Evolutionary conservation across 1,139 yeast genomes (phyloP), one percentile per base, ranked within the genome.

Genomic region (Nakaseomyces nivariensis): DNA sequence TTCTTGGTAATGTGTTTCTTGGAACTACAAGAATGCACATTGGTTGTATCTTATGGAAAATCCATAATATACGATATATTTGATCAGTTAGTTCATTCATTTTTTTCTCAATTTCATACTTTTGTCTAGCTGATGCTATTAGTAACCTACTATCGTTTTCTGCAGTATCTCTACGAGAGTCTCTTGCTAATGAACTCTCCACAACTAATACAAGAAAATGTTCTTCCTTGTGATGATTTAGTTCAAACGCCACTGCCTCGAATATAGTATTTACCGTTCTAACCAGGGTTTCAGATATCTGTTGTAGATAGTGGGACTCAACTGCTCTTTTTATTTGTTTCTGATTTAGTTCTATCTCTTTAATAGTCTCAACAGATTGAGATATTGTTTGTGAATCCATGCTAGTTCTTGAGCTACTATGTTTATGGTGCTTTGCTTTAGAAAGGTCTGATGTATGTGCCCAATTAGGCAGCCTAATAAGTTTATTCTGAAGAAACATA

Each of bases 171-270:
- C 37, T 32, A 17, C 29, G 17, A 4, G 51, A 47, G 2, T 52
- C 48, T 38, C 52, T 58, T 3, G 90, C 88, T 22, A 85, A 75
- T 13, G 88, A 82, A 2, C 96, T 85, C 65, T 94, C 99, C 37
- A 94, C 79, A 1, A 92, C 81, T 6, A 92, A 85, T 5, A 89
- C 89, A 0, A 96, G 89, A 31, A 90, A 72, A 63, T 87, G 86
- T 62, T 88, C 96, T 50, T 83, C 62, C 43, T 58, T 85, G 47
- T 90, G 92, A 50, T 88, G 81, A 56, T 79, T 79, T 8, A 90
- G 78, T 64, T 94, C 97, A 67, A 92, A 94, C 24, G 94, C 88
- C 1, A 96, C 84, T 57, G 96, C 87, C 59, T 94, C 98, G 54
- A 84, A 84, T 1, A 90, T 84, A 48, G 85, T 82, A 34, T 89